Conservation (phyloP, 352 stramenopile genomes). For the Pythium aristosporum region DNA sequence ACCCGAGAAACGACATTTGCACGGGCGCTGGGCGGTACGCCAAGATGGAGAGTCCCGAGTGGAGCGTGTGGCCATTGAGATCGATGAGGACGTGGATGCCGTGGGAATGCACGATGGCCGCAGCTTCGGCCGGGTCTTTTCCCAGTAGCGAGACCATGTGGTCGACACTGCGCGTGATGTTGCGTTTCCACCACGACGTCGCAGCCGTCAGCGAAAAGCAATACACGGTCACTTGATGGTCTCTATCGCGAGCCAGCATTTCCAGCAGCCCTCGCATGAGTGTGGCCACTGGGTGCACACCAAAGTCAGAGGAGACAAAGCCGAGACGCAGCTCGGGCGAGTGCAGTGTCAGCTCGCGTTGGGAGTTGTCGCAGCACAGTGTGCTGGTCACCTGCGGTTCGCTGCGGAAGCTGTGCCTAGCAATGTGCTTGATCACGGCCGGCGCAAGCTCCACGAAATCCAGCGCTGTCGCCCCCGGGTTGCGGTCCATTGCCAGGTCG, state of each 20-base stretch:
- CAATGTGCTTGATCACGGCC: constrained; percentile 27
- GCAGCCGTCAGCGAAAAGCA: constrained; percentile 65
- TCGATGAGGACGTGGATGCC: constrained; percentile 79
- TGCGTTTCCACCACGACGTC: constrained; percentile 77
- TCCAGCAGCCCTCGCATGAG: constrained; percentile 65
- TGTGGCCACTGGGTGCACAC: constrained; percentile 71
- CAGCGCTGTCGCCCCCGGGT: constrained; percentile 33
- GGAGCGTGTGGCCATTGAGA: constrained; percentile 82
- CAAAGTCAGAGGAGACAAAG: constrained; percentile 85
- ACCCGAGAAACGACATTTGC: constrained; percentile 76
- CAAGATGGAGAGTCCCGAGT: constrained; percentile 70
- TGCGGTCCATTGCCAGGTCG: constrained; percentile 17
- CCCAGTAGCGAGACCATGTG: constrained; percentile 66
- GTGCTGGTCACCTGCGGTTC: not conserved
- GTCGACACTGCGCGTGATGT: constrained; percentile 70
- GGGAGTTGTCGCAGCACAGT: constrained; percentile 11
- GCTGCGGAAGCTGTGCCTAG: not conserved
- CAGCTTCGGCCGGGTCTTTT: constrained; percentile 49
- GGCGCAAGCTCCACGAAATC: constrained; percentile 48
- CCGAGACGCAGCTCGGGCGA: constrained; percentile 46
- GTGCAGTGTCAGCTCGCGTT: constrained; percentile 21
- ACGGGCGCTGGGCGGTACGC: constrained; percentile 58
- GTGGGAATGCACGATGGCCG: constrained; percentile 47
- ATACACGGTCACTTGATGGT: constrained; percentile 49
- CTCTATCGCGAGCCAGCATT: constrained; percentile 32